Evolutionary conservation across 2,329 filamentous ascomycete genomes (phyloP).

Genomic region (Colletotrichum cuscutae): DNA sequence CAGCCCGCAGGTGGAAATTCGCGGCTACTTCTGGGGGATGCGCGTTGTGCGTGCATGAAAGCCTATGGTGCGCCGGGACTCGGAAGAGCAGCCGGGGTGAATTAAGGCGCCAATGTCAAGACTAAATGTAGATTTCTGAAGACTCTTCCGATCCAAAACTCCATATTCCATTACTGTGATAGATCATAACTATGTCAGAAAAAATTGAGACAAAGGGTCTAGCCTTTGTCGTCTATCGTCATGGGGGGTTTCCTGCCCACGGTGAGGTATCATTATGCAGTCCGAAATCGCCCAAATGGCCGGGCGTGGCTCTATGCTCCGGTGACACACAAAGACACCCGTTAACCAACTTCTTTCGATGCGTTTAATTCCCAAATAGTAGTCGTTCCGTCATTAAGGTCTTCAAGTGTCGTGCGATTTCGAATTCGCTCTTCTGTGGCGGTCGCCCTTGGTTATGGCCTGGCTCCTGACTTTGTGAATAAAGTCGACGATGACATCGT

Average conservation of each 20-base stretch:
- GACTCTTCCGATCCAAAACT: conserved; percentile 8
- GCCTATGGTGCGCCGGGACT: background rate
- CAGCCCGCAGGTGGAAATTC: conserved; percentile 20
- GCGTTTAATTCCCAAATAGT: background rate
- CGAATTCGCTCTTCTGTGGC: conserved; percentile 17
- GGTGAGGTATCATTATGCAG: conserved; percentile 35
- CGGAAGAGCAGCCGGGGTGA: background rate
- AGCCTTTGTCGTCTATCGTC: conserved; percentile 17
- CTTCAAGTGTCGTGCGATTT: conserved; percentile 28
- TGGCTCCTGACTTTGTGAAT: conserved; percentile 70
- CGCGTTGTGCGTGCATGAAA: conserved; percentile 21
- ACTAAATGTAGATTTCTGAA: background rate
- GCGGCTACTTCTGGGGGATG: conserved; percentile 9
- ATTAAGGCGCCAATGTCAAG: background rate
- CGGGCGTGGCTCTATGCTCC: conserved; percentile 9
- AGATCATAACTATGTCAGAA: conserved; percentile 27
- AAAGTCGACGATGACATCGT: conserved; percentile 83
- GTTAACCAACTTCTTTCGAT: conserved; percentile 11
- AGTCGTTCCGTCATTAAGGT: conserved; percentile 9
- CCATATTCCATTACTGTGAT: conserved; percentile 25
- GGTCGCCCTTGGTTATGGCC: conserved; percentile 32
- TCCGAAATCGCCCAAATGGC: conserved; percentile 31
- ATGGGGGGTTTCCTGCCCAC: conserved; percentile 13
- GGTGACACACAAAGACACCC: conserved; percentile 4
- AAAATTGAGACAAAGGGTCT: background rate